These are phyloP conservation scores for Naganishia antarctica DNA, from an alignment of 768 basidiomycete genomes.

Conservation along the genomic window DNA sequence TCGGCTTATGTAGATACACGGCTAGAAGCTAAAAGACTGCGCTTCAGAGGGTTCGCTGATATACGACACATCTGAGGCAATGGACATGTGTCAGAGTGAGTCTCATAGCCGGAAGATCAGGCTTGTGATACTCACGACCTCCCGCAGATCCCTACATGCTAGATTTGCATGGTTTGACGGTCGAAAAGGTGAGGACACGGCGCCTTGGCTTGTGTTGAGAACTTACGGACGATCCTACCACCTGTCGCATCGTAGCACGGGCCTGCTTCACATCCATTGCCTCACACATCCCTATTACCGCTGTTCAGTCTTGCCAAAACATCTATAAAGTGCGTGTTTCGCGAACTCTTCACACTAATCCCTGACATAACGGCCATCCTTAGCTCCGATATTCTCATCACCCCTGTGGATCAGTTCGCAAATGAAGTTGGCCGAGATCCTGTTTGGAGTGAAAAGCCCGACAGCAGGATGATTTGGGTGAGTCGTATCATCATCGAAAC, in stretches of 20 bases:
- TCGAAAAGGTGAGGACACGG: conserved; percentile 33
- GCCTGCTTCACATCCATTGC: conserved; percentile 42
- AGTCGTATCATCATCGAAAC: background rate
- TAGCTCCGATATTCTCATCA: conserved; percentile 49
- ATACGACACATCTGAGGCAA: conserved; percentile 44
- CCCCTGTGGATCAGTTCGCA: conserved; percentile 46
- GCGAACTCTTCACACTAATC: background rate
- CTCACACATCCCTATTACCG: conserved; percentile 45
- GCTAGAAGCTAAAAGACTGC: no score
- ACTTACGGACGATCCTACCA: background rate
- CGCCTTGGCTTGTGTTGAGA: background rate
- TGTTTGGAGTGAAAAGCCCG: conserved; percentile 41
- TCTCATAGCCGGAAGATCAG: background rate
- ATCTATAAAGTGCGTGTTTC: conserved; percentile 42
- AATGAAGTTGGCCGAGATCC: conserved; percentile 39
- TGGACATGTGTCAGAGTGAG: conserved; percentile 47
- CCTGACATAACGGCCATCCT: background rate
- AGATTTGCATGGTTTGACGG: conserved; percentile 43
- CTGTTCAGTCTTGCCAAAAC: conserved; percentile 49
- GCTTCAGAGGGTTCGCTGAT: conserved; percentile 35
- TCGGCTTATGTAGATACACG: background rate
- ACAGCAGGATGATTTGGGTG: conserved; percentile 43
- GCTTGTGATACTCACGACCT: background rate
- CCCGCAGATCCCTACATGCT: conserved; percentile 44
- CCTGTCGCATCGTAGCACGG: conserved; percentile 30